Evolutionary conservation across 148 eudicot species (phyloP), one percentile per base, ranked within the genome.

Genomic region (Hydrangea macrophylla): DNA sequence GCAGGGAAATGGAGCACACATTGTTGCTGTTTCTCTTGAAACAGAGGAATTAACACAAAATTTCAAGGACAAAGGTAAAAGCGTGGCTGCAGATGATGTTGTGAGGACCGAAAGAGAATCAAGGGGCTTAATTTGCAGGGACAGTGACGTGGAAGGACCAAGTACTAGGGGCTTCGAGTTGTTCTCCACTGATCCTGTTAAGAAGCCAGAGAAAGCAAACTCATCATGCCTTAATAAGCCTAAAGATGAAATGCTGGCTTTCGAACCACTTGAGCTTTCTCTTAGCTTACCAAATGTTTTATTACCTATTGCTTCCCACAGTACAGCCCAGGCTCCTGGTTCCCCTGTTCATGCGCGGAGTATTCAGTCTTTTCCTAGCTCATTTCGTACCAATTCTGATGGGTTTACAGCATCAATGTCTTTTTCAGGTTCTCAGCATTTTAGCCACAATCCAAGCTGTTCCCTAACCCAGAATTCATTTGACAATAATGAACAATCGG

Each of bases 341-440:
- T 94, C 99, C 45, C 96, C 98, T 58, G 82, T 89, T 50, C 90
- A 73, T 67, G 88, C 81, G 51, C 86, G 84, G 88, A 94, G 98
- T 81, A 72, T 81, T 57, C 98, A 94, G 62, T 94, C 97, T 44
- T 75, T 86, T 72, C 86, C 82, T 12, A 88, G 96, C 77, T 69
- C 92, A 51, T 85, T 85, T 65, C 76, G 79, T 22, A 82, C 98
- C 33, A 85, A 87, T 63, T 94, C 99, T 66, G 99, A 94, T 83
- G 86, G 88, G 53, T 90, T 87, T 67, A 87, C 94, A 7, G 69
- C 86, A 48, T 92, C 99, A 1, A 80, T 90, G 73, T 93, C 98
- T 26, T 87, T 90, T 75, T 90, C 99, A n/a, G 99, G 97, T 71
- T 88, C 96, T 55, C 92, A 90, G 70, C 71, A 69, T n/a, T 81